Evolutionary conservation across 2,329 filamentous ascomycete genomes (phyloP), one percentile per base, ranked within the genome.

Genomic region (Phoma sp.): DNA sequence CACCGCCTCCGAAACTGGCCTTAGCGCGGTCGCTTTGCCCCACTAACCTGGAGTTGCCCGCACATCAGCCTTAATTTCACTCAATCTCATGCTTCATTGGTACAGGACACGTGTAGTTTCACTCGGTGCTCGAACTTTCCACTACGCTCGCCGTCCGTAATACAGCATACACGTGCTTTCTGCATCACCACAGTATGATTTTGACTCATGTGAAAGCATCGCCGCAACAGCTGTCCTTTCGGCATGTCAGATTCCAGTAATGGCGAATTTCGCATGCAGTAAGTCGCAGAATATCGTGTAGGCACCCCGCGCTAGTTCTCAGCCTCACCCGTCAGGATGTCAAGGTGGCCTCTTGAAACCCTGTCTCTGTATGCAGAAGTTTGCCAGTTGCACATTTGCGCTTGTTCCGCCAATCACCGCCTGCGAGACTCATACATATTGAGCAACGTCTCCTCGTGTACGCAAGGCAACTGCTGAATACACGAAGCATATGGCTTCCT

Each of bases 21-120:
- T 63, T 55, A 67, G 67, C 56, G 65, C 57, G 27, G 1, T 24
- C 22, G n/a, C 27, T 29, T 15, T 29, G 21, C 21, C 33, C n/a
- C 41, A 15, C 38, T 40, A 55, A 50, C 36, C 47, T 55, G 37
- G 52, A 50, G 46, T 45, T 17, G 46, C 61, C 51, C 60, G 63
- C 64, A 60, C 61, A 64, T 63, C 65, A 71, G 63, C 65, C 68
- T 68, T 69, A 66, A 67, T 63, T 60, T 63, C 60, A 59, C 61
- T 60, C 60, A 54, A 60, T 63, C 63, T 65, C 58, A 63, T 67
- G 63, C 65, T 57, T 58, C 60, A 29, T 38, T 51, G 57, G 43
- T 65, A 68, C 62, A 67, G 67, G 65, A 72, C 69, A 71, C 70
- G 70, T 72, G 64, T 67, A 63, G 55, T 63, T 60, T 57, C 38